Conservation (phyloP, 1,284 basidiomycete species). For the Cutaneotrichosporon sp. region DNA sequence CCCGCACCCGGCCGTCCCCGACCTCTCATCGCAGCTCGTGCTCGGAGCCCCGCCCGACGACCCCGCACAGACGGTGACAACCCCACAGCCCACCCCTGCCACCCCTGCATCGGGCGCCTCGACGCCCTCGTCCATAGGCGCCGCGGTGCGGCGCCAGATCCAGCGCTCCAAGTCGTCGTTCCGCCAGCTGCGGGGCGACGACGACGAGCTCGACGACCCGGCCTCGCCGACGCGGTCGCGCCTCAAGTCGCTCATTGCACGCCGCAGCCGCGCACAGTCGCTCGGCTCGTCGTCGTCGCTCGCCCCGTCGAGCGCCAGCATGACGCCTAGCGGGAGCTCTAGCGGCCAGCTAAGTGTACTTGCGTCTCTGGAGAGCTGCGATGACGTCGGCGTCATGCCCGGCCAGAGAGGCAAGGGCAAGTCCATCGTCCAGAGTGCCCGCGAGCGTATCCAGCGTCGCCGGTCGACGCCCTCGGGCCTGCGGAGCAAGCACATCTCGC, state of each 20-base stretch:
- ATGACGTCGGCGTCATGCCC: not conserved
- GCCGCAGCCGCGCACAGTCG: slow-evolving; percentile 4
- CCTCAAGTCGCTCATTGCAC: slow-evolving; percentile 1
- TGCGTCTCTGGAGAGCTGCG: not conserved
- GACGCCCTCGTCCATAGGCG: not conserved
- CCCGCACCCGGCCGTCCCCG: no score
- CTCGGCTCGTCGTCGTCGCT: not conserved
- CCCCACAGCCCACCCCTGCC: not conserved
- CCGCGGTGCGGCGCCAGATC: slow-evolving; percentile 9
- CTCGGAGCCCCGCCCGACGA: not conserved
- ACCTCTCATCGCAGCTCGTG: not conserved
- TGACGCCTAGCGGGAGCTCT: not conserved
- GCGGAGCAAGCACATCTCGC: not conserved
- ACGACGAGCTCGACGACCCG: not conserved
- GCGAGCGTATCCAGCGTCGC: slow-evolving; percentile 2
- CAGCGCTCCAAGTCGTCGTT: slow-evolving; percentile 7
- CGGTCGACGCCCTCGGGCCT: not conserved
- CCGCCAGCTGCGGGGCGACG: not conserved
- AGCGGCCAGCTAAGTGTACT: slow-evolving; percentile 1
- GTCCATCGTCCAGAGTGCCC: not conserved
- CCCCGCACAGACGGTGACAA: not conserved
- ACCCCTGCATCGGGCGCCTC: not conserved
- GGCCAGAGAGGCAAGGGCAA: not conserved
- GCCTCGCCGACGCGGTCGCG: not conserved
- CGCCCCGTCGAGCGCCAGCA: not conserved